Evolutionary conservation across 75 land plant genomes (phyloP).

Genomic region (Pinus tabuliformis): DNA sequence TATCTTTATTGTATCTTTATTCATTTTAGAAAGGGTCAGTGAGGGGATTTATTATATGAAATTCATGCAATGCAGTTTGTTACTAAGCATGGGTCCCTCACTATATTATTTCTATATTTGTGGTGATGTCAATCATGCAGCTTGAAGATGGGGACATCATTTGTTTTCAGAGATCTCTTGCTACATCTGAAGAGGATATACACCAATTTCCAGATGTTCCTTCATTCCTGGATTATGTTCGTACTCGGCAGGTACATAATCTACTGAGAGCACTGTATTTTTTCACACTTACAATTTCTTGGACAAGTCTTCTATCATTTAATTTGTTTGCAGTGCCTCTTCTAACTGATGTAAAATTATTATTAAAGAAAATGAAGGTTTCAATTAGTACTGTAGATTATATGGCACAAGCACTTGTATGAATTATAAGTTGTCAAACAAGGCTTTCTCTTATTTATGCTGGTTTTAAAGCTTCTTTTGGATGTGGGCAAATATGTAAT

Average conservation of each 20-base stretch:
- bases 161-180: slow-evolving; percentile 39
- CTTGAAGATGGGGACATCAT: slow-evolving; percentile 61
- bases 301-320: too few relatives aligned
- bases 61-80: slow-evolving; percentile 20
- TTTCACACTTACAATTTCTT: too few relatives aligned
- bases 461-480: too few relatives aligned
- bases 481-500: too few relatives aligned
- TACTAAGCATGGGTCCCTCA: slow-evolving; percentile 52
- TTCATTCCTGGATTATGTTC: slow-evolving; percentile 44
- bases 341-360: too few relatives aligned
- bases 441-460: too few relatives aligned
- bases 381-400: too few relatives aligned
- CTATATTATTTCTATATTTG: neutral
- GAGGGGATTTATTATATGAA: neutral
- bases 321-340: too few relatives aligned
- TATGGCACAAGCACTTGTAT: too few relatives aligned
- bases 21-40: neutral
- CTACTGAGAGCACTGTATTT: too few relatives aligned
- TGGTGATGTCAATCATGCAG: slow-evolving; percentile 9
- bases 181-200: slow-evolving; percentile 26
- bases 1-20: neutral
- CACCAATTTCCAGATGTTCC: slow-evolving; percentile 52
- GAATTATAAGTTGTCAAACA: too few relatives aligned
- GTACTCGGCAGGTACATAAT: slow-evolving; percentile 38
- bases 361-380: too few relatives aligned